Evolutionary conservation across 2,329 filamentous ascomycete species (phyloP).

Genomic region (Paecilomyces sp.): DNA sequence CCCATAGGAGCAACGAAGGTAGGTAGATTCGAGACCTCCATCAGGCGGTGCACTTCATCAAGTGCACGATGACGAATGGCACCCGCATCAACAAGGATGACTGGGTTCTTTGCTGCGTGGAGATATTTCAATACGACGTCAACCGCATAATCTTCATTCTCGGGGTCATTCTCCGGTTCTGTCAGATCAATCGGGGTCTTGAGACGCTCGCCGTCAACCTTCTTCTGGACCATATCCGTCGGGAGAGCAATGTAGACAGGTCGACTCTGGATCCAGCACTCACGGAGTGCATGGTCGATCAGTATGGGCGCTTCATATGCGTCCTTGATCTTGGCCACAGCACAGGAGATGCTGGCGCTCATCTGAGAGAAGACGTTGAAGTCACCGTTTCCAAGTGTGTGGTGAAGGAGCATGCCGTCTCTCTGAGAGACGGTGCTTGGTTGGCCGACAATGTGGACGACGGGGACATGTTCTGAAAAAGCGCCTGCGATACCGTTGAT

Average conservation of each 20-base stretch:
- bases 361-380: constrained; percentile 79
- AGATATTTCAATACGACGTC: constrained; percentile 69
- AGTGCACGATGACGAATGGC: constrained; percentile 70
- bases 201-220: constrained; percentile 66
- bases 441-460: constrained; percentile 56
- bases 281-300: constrained; percentile 69
- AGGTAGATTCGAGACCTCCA: constrained; percentile 67
- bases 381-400: constrained; percentile 69
- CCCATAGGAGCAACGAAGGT: constrained; percentile 89
- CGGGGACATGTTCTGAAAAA: constrained; percentile 64
- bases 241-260: constrained; percentile 82
- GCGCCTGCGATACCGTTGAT: constrained; percentile 69
- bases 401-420: constrained; percentile 47
- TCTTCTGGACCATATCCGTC: constrained; percentile 69
- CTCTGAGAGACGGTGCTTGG: constrained; percentile 43
- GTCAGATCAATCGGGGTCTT: constrained; percentile 62
- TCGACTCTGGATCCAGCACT: constrained; percentile 66
- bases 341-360: constrained; percentile 64
- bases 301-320: constrained; percentile 62
- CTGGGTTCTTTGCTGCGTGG: constrained; percentile 63
- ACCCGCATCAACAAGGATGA: constrained; percentile 78
- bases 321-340: constrained; percentile 63
- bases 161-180: constrained; percentile 58
- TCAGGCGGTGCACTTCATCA: constrained; percentile 63
- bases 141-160: constrained; percentile 75